Conservation (phyloP, 257 asterid genomes). For the Solanum peruvianum region DNA sequence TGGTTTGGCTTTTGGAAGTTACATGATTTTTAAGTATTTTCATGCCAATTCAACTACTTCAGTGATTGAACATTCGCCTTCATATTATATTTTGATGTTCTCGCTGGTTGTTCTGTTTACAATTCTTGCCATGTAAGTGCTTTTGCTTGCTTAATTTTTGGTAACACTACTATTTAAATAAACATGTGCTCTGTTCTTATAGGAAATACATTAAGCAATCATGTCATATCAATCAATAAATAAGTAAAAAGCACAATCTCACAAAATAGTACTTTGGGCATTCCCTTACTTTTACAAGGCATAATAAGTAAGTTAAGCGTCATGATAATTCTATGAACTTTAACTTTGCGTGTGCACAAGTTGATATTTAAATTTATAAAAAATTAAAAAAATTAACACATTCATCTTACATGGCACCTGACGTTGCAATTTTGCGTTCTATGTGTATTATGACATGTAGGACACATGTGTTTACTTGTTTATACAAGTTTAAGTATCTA, state of each 20-base stretch:
- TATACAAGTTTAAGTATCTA: too few relatives aligned
- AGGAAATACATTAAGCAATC: not conserved
- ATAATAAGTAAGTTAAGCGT: too few relatives aligned
- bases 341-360: too few relatives aligned
- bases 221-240: not conserved
- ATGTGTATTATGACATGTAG: too few relatives aligned
- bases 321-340: too few relatives aligned
- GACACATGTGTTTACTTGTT: too few relatives aligned
- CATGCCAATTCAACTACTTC: constrained; percentile 6
- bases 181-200: not conserved
- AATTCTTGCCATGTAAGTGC: constrained; percentile 35
- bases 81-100: constrained; percentile 13
- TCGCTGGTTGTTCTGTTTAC: constrained; percentile 32
- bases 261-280: not conserved
- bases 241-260: not conserved
- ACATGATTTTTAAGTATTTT: constrained; percentile 12
- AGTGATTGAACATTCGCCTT: constrained; percentile 9
- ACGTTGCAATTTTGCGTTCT: too few relatives aligned
- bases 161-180: not conserved
- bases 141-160: not conserved
- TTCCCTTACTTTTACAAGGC: too few relatives aligned
- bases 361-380: too few relatives aligned
- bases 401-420: too few relatives aligned
- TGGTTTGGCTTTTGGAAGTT: constrained; percentile 37
- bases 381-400: too few relatives aligned